These are phyloP conservation scores for Xylaria sp. DNA, from an alignment of 2,329 filamentous ascomycete genomes.

Conservation along the genomic window DNA sequence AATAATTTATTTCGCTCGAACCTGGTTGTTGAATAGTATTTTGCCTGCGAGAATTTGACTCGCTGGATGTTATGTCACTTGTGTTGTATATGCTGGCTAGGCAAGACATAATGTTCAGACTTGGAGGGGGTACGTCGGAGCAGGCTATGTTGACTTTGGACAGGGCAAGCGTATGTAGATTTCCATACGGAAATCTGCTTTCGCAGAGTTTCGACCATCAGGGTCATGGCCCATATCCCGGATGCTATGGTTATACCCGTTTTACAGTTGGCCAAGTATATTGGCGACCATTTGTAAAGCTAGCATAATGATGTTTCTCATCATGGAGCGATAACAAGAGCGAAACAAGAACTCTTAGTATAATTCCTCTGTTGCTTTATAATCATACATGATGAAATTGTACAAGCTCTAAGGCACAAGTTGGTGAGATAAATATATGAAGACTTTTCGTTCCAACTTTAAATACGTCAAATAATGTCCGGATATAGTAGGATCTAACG, in stretches of 20 bases:
- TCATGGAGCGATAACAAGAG: constrained; percentile 10
- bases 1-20: constrained; percentile 21
- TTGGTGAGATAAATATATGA: background rate
- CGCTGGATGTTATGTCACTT: constrained; percentile 18
- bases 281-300: constrained; percentile 22
- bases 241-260: constrained; percentile 17
- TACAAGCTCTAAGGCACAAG: background rate
- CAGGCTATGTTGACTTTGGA: constrained; percentile 22
- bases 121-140: constrained; percentile 5
- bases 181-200: constrained; percentile 26
- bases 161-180: constrained; percentile 18
- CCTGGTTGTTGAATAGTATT: constrained; percentile 9
- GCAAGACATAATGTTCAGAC: constrained; percentile 18
- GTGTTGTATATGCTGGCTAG: constrained; percentile 3
- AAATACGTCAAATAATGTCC: background rate
- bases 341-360: background rate
- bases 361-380: background rate
- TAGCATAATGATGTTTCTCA: constrained; percentile 18
- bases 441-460: background rate
- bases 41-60: constrained; percentile 18
- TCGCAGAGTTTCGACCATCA: constrained; percentile 14
- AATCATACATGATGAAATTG: background rate
- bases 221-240: constrained; percentile 11
- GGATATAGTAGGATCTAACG: background rate
- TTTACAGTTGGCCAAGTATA: constrained; percentile 23